Percentiles rank a stretch among this genome's conserved stretches.
Conservation (phyloP, 192 early-diverging fungal genomes). For the Helicostylum pulchrum region DNA sequence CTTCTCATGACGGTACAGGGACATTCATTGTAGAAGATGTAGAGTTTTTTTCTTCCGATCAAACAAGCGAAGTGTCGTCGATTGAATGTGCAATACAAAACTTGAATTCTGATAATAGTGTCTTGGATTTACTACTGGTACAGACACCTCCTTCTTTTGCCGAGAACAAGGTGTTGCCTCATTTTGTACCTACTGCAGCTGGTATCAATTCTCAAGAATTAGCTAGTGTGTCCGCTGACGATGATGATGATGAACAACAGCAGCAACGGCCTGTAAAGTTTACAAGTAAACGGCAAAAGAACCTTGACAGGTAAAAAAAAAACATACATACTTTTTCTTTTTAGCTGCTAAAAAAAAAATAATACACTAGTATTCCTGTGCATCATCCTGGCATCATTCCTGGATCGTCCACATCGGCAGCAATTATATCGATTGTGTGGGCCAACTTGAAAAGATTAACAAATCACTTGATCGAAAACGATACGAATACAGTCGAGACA, state of each 20-base stretch:
- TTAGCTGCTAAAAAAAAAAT: neutral
- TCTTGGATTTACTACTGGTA: constrained; percentile 26
- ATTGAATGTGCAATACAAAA: neutral
- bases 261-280: constrained; percentile 10
- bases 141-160: constrained; percentile 24
- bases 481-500: constrained; percentile 32
- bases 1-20: constrained; percentile 39
- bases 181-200: constrained; percentile 12
- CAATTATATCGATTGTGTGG: constrained; percentile 30
- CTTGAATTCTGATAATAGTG: constrained; percentile 3
- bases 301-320: constrained; percentile 11
- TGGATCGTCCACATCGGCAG: constrained; percentile 27
- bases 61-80: neutral
- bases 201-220: neutral
- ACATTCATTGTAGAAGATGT: constrained; percentile 23
- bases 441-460: constrained; percentile 31
- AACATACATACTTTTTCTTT: neutral
- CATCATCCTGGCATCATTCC: constrained; percentile 34
- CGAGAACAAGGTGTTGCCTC: neutral
- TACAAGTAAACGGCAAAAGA: neutral
- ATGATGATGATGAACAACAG: too few relatives aligned
- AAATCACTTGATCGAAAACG: constrained; percentile 37
- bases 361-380: constrained; percentile 27
- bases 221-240: neutral
- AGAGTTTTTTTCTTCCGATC: constrained; percentile 1